Percentiles rank a stretch among this genome's conserved stretches.
Conservation (phyloP, 192 early-diverging fungal species). For the Backusella tuberculispora region DNA sequence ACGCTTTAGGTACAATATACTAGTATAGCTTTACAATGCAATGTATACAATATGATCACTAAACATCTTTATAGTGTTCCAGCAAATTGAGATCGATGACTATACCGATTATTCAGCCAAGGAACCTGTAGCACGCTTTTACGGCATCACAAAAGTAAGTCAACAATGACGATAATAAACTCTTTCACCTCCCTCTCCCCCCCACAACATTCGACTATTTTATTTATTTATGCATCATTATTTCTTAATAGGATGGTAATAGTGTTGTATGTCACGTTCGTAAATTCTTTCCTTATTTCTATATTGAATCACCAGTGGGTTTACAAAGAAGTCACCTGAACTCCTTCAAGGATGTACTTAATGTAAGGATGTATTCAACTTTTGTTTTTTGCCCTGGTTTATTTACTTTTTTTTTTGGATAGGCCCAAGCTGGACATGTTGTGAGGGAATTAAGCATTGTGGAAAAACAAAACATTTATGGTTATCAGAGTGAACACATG, state of each 20-base stretch:
- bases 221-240: background rate
- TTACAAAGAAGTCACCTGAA: constrained; percentile 67
- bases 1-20: background rate
- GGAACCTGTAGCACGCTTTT: constrained; percentile 75
- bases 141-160: constrained; percentile 80
- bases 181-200: background rate
- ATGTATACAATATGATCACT: too few species aligned
- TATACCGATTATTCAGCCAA: constrained; percentile 56
- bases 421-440: constrained; percentile 41
- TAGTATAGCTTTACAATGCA: background rate
- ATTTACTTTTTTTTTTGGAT: constrained; percentile 44
- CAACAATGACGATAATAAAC: background rate
- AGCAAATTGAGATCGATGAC: constrained; percentile 96
- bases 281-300: constrained; percentile 93
- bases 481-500: constrained; percentile 84
- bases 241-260: constrained; percentile 66
- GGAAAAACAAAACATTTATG: constrained; percentile 81
- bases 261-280: constrained; percentile 90
- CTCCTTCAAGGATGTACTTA: constrained; percentile 52
- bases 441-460: constrained; percentile 72
- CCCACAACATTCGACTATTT: background rate
- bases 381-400: too few species aligned
- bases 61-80: constrained; percentile 67
- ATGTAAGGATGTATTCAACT: constrained; percentile 40
- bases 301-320: constrained; percentile 85